Percentiles rank a stretch among this genome's conserved stretches.
Conservation (phyloP, 805 yeast genomes). For the Clavispora fructus region DNA sequence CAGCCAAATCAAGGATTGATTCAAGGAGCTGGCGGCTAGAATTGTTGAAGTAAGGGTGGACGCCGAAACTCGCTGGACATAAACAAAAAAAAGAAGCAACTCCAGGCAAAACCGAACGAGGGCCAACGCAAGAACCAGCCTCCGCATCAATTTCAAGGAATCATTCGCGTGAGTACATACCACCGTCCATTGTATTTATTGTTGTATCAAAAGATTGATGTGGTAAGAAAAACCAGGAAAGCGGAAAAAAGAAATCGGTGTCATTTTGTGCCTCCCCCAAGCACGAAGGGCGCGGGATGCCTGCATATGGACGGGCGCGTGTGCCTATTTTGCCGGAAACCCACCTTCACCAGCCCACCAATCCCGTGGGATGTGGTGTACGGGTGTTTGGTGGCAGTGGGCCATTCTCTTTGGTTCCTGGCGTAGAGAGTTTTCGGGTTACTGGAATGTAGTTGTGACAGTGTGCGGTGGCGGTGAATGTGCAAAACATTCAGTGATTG, state of each 20-base stretch:
- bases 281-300: neutral
- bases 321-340: neutral
- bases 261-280: conserved; percentile 10
- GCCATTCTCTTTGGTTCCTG: too few relatives aligned
- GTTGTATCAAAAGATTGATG: conserved; percentile 7
- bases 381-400: neutral
- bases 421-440: too few relatives aligned
- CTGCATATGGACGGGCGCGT: conserved; percentile 3
- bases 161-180: conserved; percentile 34
- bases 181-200: conserved; percentile 48
- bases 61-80: neutral
- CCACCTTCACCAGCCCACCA: conserved; percentile 1
- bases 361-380: conserved; percentile 6
- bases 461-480: too few relatives aligned
- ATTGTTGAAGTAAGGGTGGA: neutral
- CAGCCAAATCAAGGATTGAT: neutral
- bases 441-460: too few relatives aligned
- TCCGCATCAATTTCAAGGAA: neutral
- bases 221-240: conserved; percentile 17
- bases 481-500: too few relatives aligned
- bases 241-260: conserved; percentile 17
- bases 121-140: neutral
- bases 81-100: neutral
- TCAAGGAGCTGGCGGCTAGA: neutral
- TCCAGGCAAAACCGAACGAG: neutral